Conservation (phyloP, 306 rosid species). For the Hippophae gyantsensis region DNA sequence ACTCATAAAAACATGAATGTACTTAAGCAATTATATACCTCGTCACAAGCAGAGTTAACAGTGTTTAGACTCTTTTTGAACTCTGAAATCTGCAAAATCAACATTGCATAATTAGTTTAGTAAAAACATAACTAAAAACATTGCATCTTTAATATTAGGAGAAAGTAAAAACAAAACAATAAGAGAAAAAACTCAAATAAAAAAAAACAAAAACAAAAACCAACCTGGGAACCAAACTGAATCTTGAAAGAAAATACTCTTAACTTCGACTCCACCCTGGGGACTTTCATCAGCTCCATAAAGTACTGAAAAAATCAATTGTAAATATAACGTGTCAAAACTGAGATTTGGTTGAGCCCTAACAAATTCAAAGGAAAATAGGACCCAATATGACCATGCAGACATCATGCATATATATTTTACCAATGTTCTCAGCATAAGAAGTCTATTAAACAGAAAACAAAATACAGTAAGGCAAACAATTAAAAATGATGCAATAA, state of each 20-base stretch:
- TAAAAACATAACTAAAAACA: slow-evolving; percentile 7
- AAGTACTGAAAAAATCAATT: slow-evolving; percentile 55
- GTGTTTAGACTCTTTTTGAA: slow-evolving; percentile 70
- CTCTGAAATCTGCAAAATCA: slow-evolving; percentile 54
- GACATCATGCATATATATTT: too few species aligned
- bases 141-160: slow-evolving; percentile 5
- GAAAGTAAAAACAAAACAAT: slow-evolving; percentile 5
- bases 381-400: neutral
- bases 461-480: too few species aligned
- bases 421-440: too few species aligned
- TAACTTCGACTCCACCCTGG: slow-evolving; percentile 93
- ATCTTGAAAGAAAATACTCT: slow-evolving; percentile 92
- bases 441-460: too few species aligned
- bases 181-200: neutral
- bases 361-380: neutral
- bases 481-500: too few species aligned
- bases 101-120: slow-evolving; percentile 18
- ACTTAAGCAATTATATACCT: slow-evolving; percentile 43
- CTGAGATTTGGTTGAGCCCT: neutral
- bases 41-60: slow-evolving; percentile 80
- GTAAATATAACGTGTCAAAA: slow-evolving; percentile 5
- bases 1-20: slow-evolving; percentile 11
- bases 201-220: slow-evolving; percentile 19
- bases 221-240: slow-evolving; percentile 88
- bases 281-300: slow-evolving; percentile 95